phyloP scores from a whole-genome alignment of 2,329 filamentous ascomycete genomes.

The Pseudogymnoascus sp. region DNA sequence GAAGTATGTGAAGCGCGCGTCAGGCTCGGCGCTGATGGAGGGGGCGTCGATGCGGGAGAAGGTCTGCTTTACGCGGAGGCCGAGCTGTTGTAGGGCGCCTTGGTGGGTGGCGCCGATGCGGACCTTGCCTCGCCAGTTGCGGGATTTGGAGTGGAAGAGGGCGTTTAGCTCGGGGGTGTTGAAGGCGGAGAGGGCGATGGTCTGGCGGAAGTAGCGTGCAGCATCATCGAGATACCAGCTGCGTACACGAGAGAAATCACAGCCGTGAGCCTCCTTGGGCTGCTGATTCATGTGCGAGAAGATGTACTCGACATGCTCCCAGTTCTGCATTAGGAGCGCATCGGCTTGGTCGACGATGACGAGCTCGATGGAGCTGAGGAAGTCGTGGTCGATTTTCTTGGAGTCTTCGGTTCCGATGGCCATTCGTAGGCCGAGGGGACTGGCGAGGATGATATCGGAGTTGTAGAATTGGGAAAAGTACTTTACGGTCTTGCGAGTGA shows the following conservation, averaged over 20 bases:
- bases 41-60: constrained; percentile 78
- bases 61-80: constrained; percentile 70
- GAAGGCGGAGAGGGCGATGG: constrained; percentile 72
- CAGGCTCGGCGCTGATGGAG: constrained; percentile 68
- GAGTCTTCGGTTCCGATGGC: constrained; percentile 70
- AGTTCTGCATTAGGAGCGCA: constrained; percentile 94
- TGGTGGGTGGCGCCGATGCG: constrained; percentile 62
- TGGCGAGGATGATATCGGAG: constrained; percentile 89
- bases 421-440: constrained; percentile 81
- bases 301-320: constrained; percentile 90
- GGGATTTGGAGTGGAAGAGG: constrained; percentile 67
- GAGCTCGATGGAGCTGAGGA: constrained; percentile 87
- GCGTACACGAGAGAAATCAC: constrained; percentile 85
- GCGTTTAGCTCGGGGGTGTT: constrained; percentile 83
- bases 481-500: constrained; percentile 92
- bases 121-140: constrained; percentile 72
- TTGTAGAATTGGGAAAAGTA: constrained; percentile 94
- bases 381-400: constrained; percentile 74
- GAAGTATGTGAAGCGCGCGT: constrained; percentile 88
- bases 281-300: constrained; percentile 88
- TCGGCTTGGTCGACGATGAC: constrained; percentile 88
- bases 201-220: constrained; percentile 75
- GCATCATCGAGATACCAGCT: constrained; percentile 90
- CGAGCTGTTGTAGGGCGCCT: constrained; percentile 66
- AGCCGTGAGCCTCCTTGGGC: constrained; percentile 82